Evolutionary conservation across 345 rosid genomes (phyloP).

Genomic region (Kandelia obovata): DNA sequence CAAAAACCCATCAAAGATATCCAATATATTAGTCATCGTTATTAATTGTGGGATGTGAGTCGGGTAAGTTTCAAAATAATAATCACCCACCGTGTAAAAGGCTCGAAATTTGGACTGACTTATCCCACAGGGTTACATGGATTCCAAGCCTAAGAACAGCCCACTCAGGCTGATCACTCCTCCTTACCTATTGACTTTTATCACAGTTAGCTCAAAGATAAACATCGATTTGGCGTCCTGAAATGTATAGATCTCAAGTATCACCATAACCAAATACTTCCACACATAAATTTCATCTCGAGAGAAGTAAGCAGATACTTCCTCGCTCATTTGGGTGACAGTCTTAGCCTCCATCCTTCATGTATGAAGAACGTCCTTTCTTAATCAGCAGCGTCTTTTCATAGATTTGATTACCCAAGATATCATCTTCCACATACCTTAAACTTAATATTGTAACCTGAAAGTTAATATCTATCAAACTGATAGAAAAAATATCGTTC

Average conservation of each 20-base stretch:
- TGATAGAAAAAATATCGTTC: no score
- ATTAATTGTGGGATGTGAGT: slow-evolving; percentile 9
- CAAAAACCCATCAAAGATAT: slow-evolving; percentile 9
- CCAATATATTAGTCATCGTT: not conserved
- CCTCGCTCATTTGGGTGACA: not conserved
- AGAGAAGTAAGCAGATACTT: no score
- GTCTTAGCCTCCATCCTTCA: not conserved
- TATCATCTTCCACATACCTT: no score
- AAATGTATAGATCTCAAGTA: no score
- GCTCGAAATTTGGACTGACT: not conserved
- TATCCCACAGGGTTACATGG: not conserved
- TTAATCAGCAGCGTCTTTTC: not conserved
- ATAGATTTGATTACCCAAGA: not conserved
- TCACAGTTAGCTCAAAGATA: no score
- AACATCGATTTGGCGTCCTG: no score
- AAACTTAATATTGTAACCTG: no score
- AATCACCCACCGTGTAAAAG: not conserved
- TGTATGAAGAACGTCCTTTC: not conserved
- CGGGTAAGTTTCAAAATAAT: not conserved
- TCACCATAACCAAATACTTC: no score
- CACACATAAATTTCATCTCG: no score
- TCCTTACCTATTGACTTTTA: not conserved
- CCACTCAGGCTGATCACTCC: no score
- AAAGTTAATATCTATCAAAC: no score
- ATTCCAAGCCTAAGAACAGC: not conserved